Evolutionary conservation across 768 basidiomycete genomes (phyloP).

Genomic region (Tricholoma saponaceum): DNA sequence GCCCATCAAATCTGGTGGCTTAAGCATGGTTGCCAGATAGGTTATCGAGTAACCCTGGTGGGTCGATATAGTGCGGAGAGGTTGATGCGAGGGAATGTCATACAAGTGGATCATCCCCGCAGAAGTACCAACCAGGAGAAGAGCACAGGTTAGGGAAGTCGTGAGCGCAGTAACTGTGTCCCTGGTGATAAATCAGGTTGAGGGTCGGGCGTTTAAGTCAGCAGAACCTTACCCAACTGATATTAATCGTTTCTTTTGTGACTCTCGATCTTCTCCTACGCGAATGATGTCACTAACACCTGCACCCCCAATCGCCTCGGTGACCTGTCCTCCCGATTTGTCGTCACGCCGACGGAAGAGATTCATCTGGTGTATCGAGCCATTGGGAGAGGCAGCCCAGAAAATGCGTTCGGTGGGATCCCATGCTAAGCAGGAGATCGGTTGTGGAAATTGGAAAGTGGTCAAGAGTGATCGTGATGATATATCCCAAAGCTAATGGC

Average conservation of each 20-base stretch:
- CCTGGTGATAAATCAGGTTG: slow-evolving; percentile 35
- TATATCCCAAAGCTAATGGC: slow-evolving; percentile 72
- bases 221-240: slow-evolving; percentile 52
- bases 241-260: slow-evolving; percentile 59
- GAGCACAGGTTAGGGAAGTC: slow-evolving; percentile 73
- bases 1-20: slow-evolving; percentile 83
- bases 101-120: slow-evolving; percentile 74
- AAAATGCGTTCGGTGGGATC: slow-evolving; percentile 86
- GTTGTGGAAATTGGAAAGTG: slow-evolving; percentile 83
- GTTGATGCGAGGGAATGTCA: slow-evolving; percentile 88
- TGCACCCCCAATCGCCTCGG: slow-evolving; percentile 74
- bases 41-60: slow-evolving; percentile 70
- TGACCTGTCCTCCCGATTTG: slow-evolving; percentile 43
- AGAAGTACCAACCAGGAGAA: slow-evolving; percentile 79
- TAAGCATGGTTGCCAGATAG: slow-evolving; percentile 72
- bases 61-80: slow-evolving; percentile 73
- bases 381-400: slow-evolving; percentile 77
- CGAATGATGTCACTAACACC: slow-evolving; percentile 69
- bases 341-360: slow-evolving; percentile 63
- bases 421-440: slow-evolving; percentile 67
- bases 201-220: neutral
- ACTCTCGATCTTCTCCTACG: slow-evolving; percentile 47
- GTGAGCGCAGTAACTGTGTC: slow-evolving; percentile 69
- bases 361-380: slow-evolving; percentile 76
- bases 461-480: slow-evolving; percentile 71